Evolutionary conservation across 83 land plant species (phyloP), one percentile per base, ranked within the genome.

Genomic region (Isoetes engelmannii): DNA sequence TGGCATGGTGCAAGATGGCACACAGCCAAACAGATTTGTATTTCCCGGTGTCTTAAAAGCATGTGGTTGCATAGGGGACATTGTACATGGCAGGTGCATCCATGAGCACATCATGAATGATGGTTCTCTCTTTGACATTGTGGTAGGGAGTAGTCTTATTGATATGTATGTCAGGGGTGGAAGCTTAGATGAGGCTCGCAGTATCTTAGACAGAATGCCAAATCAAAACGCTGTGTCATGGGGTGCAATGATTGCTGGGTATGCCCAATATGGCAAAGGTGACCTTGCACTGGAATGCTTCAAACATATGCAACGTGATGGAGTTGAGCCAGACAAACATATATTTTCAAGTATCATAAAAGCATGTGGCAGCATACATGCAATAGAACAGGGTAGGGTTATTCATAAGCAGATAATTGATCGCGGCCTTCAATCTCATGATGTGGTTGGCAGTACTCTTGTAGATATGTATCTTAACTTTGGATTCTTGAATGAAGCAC

Each of bases 231-330:
- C 61, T 46, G 73, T 78, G 19, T 69, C 79, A 13, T 83, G 88
- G 79, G 83, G 77, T 51, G 69, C 76, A 15, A 74, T 85, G 76
- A 70, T 85, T 5, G 77, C 75, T 56, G 73, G 80, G 5, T 78
- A 72, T 69, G 78, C 68, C 7, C 79, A 76, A 55, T 75, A 75
- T 3, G 82, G 79, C 0, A 20, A 21, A 7, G 5, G 19, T 7
- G 58, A 53, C 5, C 75, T 75, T 51, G 83, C 81, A 63, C 65
- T 85, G 10, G 54, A 48, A 4, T 44, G 77, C 45, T 83, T 85
- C 56, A 61, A 61, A 28, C 60, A 71, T 67, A 83, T 85, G 88
- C 81, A 72, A 50, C 7, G 10, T 0, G 46, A 54, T 46, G 69
- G 74, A 42, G 49, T 80, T 47, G 63, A 67, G 56, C 46, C 75